Evolutionary conservation across 2,329 filamentous ascomycete species (phyloP).

Genomic region (Colletotrichum sidae): DNA sequence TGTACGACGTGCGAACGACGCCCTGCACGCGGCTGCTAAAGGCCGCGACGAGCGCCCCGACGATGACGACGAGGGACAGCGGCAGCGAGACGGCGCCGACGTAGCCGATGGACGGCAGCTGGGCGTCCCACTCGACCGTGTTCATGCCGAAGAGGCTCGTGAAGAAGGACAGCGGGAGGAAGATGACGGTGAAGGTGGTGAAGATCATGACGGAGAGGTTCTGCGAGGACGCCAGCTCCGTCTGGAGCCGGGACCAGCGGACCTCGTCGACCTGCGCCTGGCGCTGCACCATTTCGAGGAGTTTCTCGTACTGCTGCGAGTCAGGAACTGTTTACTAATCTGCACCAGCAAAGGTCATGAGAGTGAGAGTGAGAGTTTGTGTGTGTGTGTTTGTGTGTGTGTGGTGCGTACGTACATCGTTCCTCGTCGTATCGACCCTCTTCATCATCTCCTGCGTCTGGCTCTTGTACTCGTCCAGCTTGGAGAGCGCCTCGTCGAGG

Average conservation of each 20-base stretch:
- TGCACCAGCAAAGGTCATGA: no score
- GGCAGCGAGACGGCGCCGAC: slow-evolving; percentile 63
- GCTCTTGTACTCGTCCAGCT: slow-evolving; percentile 66
- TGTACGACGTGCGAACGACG: slow-evolving; percentile 43
- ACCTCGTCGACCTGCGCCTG: slow-evolving; percentile 76
- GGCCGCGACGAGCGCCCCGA: slow-evolving; percentile 63
- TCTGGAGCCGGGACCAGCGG: slow-evolving; percentile 70
- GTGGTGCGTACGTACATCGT: slow-evolving; percentile 50
- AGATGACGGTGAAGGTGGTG: slow-evolving; percentile 72
- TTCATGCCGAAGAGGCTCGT: slow-evolving; percentile 76
- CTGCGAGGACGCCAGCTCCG: slow-evolving; percentile 71
- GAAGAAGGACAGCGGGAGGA: slow-evolving; percentile 73
- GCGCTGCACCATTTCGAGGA: slow-evolving; percentile 75
- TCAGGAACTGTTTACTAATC: fast-evolving
- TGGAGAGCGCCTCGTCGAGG: slow-evolving; percentile 62
- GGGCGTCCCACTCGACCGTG: slow-evolving; percentile 68
- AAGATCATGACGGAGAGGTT: slow-evolving; percentile 75
- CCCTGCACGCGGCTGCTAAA: slow-evolving; percentile 62
- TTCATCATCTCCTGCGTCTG: slow-evolving; percentile 68
- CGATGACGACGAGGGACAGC: slow-evolving; percentile 60
- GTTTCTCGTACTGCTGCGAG: slow-evolving; percentile 63
- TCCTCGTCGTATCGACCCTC: slow-evolving; percentile 67
- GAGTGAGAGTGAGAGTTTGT: no score
- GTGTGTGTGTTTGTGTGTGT: no score
- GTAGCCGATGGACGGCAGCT: slow-evolving; percentile 55